phyloP scores from a whole-genome alignment of 768 basidiomycete species.

The Trametes sanguinea region DNA sequence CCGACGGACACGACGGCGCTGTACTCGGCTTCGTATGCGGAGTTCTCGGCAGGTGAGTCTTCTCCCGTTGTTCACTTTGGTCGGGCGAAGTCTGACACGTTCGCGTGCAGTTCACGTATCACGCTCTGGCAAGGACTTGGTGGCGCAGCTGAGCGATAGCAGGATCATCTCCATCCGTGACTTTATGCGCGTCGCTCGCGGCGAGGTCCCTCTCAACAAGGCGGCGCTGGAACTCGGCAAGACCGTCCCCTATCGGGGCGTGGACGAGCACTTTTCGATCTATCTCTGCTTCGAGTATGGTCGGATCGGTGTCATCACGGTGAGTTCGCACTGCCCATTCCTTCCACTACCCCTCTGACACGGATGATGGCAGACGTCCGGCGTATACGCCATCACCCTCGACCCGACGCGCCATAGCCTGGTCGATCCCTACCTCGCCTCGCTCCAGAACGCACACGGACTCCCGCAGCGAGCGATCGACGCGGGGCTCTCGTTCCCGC shows the following conservation, averaged over 20 bases:
- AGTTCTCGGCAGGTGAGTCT: conserved; percentile 16
- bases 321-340: conserved; percentile 13
- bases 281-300: conserved; percentile 36
- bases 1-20: conserved; percentile 8
- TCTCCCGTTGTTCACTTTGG: neutral
- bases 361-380: conserved; percentile 23
- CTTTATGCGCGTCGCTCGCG: conserved; percentile 34
- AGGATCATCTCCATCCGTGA: conserved; percentile 37
- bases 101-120: conserved; percentile 40
- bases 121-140: conserved; percentile 38
- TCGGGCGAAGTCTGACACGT: neutral
- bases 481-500: conserved; percentile 7
- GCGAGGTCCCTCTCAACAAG: conserved; percentile 22
- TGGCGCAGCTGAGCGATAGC: conserved; percentile 26
- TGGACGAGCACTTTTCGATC: conserved; percentile 21
- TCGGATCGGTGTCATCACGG: conserved; percentile 30
- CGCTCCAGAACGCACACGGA: conserved; percentile 5
- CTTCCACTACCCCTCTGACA: neutral
- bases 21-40: conserved; percentile 18
- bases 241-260: conserved; percentile 7
- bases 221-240: conserved; percentile 25
- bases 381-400: conserved; percentile 30
- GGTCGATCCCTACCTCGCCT: conserved; percentile 11
- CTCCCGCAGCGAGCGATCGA: conserved; percentile 10
- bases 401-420: conserved; percentile 25